Percentiles rank a stretch among this genome's conserved stretches.
Conservation (phyloP, 306 rosid species). For the Mimosa bimucronata region DNA sequence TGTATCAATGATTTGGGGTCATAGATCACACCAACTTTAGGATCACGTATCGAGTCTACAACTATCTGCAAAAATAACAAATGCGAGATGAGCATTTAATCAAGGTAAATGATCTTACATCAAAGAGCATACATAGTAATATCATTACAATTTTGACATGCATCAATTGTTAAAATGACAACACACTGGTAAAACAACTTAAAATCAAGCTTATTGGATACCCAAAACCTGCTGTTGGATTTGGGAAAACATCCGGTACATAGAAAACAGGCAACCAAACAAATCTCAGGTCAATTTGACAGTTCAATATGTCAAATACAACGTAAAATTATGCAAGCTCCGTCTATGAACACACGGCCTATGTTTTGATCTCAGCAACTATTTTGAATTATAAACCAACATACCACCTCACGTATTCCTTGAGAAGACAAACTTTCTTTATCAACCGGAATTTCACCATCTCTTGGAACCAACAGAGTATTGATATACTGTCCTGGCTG, state of each 20-base stretch:
- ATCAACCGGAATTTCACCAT: conserved; percentile 69
- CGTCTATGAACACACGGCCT: conserved; percentile 4
- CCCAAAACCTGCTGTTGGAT: neutral
- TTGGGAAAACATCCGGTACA: neutral
- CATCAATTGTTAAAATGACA: neutral
- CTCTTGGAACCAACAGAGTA: conserved; percentile 77
- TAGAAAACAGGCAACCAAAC: neutral
- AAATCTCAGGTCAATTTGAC: neutral
- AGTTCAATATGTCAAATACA: neutral
- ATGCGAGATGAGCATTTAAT: neutral
- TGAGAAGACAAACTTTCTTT: conserved; percentile 61
- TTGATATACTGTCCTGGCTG: conserved; percentile 78
- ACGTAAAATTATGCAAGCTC: conserved; percentile 18
- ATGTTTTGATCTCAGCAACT: conserved; percentile 14
- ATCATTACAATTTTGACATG: neutral
- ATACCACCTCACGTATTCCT: conserved; percentile 87
- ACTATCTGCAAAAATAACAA: conserved; percentile 61
- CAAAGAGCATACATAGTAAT: neutral
- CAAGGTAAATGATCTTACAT: neutral
- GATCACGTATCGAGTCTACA: conserved; percentile 71
- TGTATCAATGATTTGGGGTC: conserved; percentile 75
- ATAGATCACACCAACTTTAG: conserved; percentile 74
- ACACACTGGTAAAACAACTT: neutral
- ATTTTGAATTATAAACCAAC: conserved; percentile 34
- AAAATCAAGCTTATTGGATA: neutral